Evolutionary conservation across 2,329 filamentous ascomycete species (phyloP).

Genomic region (Tympanopsis confertula): DNA sequence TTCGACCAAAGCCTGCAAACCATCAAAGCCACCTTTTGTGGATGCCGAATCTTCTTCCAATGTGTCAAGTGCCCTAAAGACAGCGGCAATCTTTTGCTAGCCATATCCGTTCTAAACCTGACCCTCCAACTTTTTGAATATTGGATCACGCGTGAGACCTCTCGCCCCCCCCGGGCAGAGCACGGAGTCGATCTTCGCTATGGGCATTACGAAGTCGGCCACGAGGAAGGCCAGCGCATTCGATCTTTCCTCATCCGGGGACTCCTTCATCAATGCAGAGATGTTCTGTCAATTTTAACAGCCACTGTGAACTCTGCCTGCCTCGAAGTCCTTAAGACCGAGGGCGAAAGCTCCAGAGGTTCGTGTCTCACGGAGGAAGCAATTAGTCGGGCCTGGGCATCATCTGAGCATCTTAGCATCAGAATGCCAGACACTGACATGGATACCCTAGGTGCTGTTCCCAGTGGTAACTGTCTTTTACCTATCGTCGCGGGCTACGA

Average conservation of each 20-base stretch:
- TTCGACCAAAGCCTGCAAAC: background rate
- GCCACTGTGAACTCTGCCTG: background rate
- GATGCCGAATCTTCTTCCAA: background rate
- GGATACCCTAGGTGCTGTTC: constrained; percentile 8
- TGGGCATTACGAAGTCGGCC: background rate
- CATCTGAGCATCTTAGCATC: too few species aligned
- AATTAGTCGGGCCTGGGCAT: too few species aligned
- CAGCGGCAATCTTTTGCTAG: background rate
- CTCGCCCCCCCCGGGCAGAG: background rate
- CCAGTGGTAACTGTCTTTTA: constrained; percentile 6
- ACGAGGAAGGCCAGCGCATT: background rate
- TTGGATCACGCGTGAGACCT: background rate
- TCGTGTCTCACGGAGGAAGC: too few species aligned
- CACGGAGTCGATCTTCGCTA: background rate
- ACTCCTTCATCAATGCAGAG: background rate
- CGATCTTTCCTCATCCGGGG: background rate
- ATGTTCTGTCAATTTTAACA: background rate
- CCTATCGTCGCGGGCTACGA: background rate
- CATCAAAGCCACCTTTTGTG: background rate
- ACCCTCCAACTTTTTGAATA: background rate
- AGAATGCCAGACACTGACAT: too few species aligned
- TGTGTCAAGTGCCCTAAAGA: background rate
- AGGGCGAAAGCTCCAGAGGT: too few species aligned
- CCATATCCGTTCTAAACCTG: background rate
- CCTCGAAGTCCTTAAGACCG: too few species aligned